Evolutionary conservation across 1,139 yeast genomes (phyloP).

Genomic region (Scheffersomyces segobiensis): DNA sequence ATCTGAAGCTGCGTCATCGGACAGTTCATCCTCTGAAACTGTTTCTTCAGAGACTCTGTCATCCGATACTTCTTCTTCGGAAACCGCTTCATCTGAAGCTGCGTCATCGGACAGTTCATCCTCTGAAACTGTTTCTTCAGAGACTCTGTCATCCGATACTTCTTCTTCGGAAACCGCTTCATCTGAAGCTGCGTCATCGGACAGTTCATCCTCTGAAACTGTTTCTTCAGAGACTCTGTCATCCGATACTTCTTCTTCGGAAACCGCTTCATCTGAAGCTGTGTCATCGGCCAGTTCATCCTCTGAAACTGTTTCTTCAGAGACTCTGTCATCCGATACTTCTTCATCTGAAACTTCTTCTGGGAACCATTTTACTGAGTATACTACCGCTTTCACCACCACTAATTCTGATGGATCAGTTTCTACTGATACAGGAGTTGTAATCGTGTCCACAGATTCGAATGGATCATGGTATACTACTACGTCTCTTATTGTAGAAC

Average conservation of each 20-base stretch:
- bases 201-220: not conserved
- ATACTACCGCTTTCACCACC: slow-evolving; percentile 13
- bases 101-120: no score
- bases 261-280: slow-evolving; percentile 3
- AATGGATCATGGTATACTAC: slow-evolving; percentile 12
- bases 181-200: slow-evolving; percentile 4
- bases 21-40: slow-evolving; percentile 10
- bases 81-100: not conserved
- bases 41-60: slow-evolving; percentile 3
- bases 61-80: slow-evolving; percentile 2
- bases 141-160: not conserved
- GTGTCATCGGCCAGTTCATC: slow-evolving; percentile 1
- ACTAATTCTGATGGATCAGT: slow-evolving; percentile 15
- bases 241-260: slow-evolving; percentile 5
- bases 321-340: slow-evolving; percentile 4
- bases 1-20: slow-evolving; percentile 2
- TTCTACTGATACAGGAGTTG: slow-evolving; percentile 13
- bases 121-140: slow-evolving; percentile 1
- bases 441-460: slow-evolving; percentile 12
- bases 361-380: slow-evolving; percentile 1
- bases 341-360: not conserved
- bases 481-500: slow-evolving; percentile 7
- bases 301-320: slow-evolving; percentile 11
- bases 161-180: slow-evolving; percentile 1
- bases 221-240: not conserved